Percentiles rank a stretch among this genome's conserved stretches.
These are phyloP conservation scores for Echria macrotheca DNA, from an alignment of 495 filamentous ascomycete genomes.

Conservation along the genomic window DNA sequence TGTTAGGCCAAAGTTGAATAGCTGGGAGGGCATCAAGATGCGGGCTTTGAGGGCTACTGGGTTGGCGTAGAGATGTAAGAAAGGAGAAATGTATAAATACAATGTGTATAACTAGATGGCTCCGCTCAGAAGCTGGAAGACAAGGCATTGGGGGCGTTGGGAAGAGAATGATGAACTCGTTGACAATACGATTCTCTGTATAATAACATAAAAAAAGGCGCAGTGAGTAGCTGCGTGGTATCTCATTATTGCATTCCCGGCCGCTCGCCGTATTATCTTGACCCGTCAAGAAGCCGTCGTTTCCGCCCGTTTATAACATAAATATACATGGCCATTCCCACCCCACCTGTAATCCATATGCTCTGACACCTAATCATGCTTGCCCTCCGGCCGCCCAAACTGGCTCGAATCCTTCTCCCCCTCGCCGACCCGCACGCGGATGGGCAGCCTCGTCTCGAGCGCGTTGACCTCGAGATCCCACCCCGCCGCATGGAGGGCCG, in stretches of 20 bases:
- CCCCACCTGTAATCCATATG: too few relatives aligned
- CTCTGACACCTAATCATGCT: conserved; percentile 19
- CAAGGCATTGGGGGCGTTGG: background rate
- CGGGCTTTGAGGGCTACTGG: conserved; percentile 59
- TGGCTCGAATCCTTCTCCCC: conserved; percentile 25
- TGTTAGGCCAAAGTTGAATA: conserved; percentile 91
- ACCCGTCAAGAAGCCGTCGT: too few relatives aligned
- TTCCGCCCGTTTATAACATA: too few relatives aligned
- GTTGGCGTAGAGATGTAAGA: conserved; percentile 35
- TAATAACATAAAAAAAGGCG: background rate
- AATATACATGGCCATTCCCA: background rate
- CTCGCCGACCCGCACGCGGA: conserved; percentile 26
- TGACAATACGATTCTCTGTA: too few relatives aligned
- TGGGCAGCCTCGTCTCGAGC: conserved; percentile 37
- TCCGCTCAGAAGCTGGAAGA: background rate
- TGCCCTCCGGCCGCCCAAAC: conserved; percentile 5
- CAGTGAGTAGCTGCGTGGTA: conserved; percentile 10
- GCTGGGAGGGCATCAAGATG: conserved; percentile 85
- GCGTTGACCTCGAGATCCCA: conserved; percentile 43
- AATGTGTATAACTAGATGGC: conserved; percentile 4
- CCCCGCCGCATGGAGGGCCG: conserved; percentile 27
- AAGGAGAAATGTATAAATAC: background rate
- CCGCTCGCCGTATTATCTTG: background rate
- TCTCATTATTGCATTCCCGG: background rate
- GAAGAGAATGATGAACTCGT: background rate